Evolutionary conservation across 176 grass and related monocot genomes (phyloP), one percentile per base, ranked within the genome.

Genomic region (Eremochloa ophiuroides): DNA sequence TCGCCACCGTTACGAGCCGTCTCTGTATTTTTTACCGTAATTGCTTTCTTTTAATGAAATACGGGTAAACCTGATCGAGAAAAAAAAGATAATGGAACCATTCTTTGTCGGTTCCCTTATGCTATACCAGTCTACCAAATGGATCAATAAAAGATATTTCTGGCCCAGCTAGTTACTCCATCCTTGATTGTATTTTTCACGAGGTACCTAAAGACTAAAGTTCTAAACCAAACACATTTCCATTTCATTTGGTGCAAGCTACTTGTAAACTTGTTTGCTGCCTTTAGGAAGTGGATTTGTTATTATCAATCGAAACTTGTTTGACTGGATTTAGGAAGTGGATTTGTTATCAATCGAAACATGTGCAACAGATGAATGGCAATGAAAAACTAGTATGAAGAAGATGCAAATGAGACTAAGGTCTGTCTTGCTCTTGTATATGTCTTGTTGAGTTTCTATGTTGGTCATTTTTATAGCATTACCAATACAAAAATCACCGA

Each of bases 181-280:
- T 97, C 63, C 83, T 97, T 0, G 92, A 97, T 72, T 97, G 94
- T 83, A 94, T 97, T 85, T 97, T 94, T 87, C 92, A 94, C 11
- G 94, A 97, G 89, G 94, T 94, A 26, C 51, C n/a, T n/a, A n/a
- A n/a, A n/a, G n/a, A n/a, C n/a, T n/a, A n/a, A n/a, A n/a, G n/a
- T n/a, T n/a, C 39, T 6, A 34, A 56, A 28, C 31, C 58, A 56
- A 63, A 60, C 2, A 17, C 10, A 29, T 79, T 60, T 28, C 53
- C 1, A 37, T 26, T 47, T 43, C 28, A 28, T 76, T 60, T 33
- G 38, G 10, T 69, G 53, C 31, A 31, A 40, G 27, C 20, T 81
- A 23, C 37, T 69, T 58, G 20, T 33, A n/a, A n/a, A 33, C 33
- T 33, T 4, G 4, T 2, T 33, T 33, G 33, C 33, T 33, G 33